Base-by-base conservation (phyloP, 2,329 filamentous ascomycete species). In the Pseudogymnoascus sp. region DNA sequence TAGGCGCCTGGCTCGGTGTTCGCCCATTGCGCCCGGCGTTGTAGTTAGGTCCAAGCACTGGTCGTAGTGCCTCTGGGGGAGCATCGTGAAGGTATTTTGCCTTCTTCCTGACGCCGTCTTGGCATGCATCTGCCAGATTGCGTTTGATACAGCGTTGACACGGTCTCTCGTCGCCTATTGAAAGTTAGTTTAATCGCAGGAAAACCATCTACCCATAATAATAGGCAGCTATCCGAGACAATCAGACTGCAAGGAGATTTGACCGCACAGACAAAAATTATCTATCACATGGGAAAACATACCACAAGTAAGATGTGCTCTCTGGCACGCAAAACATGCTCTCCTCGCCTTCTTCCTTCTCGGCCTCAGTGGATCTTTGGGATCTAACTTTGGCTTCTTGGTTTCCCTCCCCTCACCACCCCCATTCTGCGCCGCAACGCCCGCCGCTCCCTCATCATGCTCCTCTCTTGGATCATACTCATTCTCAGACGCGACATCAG, bases 31-130 rank as follows among this genome's bases (percentile, higher is more conserved):
- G 70, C 76, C 77, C 75, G 75, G 80, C 72, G 71, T 89, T 90
- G 70, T 85, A 89, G 66, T 82, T 86, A 31, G 87, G 85, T 4
- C 88, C 87, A 59, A 95, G 82, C 44, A 95, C 91, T n/a, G 93
- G 91, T 73, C 93, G 84, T 66, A 97, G 81, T 53, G 92, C 92
- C 74, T 96, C 92, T 61, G 91, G 86, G 37, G 93, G 93, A 25
- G 93, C 92, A 81, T 97, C 95, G 73, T 97, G 93, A 63, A 99
- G 89, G 75, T 99, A 99, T 76, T 99, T 99, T 61, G 95, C 95
- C 82, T 97, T 99, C 78, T 99, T 99, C 67, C 95, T 89, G 61
- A 97, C 92, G 62, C 95, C 95, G 73, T 99, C 95, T 75, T 96
- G 92, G 73, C 95, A 99, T 66, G 86, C 86, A 74, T 96, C 92